Percentiles rank a stretch among this genome's conserved stretches.
phyloP scores from a whole-genome alignment of 129 eudicot species.

The Chrysanthemum makinoi region DNA sequence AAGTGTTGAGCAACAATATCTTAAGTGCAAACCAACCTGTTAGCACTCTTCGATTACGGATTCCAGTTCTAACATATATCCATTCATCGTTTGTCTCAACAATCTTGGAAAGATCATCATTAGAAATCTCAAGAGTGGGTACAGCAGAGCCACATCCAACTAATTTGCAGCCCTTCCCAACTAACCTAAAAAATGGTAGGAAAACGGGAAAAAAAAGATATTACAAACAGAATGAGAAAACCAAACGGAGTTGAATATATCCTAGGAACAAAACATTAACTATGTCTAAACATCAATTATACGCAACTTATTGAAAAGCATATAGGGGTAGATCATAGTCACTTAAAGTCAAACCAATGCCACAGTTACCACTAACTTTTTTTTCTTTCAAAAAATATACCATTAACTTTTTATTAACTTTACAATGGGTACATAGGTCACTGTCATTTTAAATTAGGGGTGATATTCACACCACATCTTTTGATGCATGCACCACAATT shows the following conservation, averaged over 20 bases:
- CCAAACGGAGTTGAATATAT: neutral
- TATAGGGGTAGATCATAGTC: no score
- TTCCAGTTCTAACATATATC: constrained; percentile 89
- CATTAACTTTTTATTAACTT: no score
- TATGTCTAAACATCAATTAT: no score
- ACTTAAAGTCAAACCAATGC: no score
- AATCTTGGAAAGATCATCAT: constrained; percentile 80
- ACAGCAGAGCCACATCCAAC: constrained; percentile 97
- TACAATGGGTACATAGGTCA: no score
- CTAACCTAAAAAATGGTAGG: constrained; percentile 44
- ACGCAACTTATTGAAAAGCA: no score
- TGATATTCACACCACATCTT: no score
- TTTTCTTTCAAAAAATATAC: no score
- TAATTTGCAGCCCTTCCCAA: constrained; percentile 70
- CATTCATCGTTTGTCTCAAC: constrained; percentile 97
- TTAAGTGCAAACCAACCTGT: constrained; percentile 47
- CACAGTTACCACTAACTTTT: no score
- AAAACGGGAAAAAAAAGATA: neutral
- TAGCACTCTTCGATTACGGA: constrained; percentile 74
- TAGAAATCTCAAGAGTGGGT: constrained; percentile 69
- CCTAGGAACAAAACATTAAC: neutral
- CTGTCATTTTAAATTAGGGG: no score
- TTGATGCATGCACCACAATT: no score
- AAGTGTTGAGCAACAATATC: neutral
- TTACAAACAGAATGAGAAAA: neutral